A percentile compares a stretch with the other conserved stretches of the same genome.
These are phyloP conservation scores for Aegilops speltoides DNA, from an alignment of 176 grass and related monocot genomes.

Conservation along the genomic window DNA sequence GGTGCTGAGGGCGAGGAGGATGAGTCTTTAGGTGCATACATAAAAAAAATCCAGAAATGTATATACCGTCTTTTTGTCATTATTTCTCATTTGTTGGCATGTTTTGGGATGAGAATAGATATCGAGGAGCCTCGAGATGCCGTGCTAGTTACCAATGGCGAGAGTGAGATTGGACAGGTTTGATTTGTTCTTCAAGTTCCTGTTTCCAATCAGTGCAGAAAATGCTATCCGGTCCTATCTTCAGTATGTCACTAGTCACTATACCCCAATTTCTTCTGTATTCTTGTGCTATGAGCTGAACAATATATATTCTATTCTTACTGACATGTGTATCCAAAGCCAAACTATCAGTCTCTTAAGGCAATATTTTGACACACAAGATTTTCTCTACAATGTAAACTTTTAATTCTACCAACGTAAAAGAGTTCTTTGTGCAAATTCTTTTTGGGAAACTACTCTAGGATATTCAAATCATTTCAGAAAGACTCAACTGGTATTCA, in stretches of 20 bases:
- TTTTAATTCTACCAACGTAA: neutral
- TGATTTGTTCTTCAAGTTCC: neutral
- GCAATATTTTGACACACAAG: neutral
- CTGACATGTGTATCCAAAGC: neutral
- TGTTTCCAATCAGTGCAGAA: neutral
- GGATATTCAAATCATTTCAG: neutral
- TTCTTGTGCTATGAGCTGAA: neutral
- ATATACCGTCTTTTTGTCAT: neutral
- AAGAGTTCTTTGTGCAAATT: neutral
- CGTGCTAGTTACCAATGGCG: constrained; percentile 75
- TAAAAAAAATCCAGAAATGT: neutral
- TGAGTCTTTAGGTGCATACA: constrained; percentile 65
- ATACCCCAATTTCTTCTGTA: neutral
- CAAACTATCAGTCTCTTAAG: neutral
- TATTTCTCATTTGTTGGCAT: constrained; percentile 37
- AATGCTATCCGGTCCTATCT: neutral
- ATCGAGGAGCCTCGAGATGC: constrained; percentile 63
- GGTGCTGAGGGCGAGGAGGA: constrained; percentile 44
- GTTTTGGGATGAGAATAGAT: constrained; percentile 48
- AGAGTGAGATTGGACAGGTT: constrained; percentile 92
- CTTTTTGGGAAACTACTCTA: neutral
- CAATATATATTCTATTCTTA: neutral
- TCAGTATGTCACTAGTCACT: neutral
- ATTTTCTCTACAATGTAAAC: neutral
- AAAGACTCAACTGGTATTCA: neutral